Conservation (phyloP, 2,329 filamentous ascomycete species). For the Monilinia vaccinii-corymbosi region DNA sequence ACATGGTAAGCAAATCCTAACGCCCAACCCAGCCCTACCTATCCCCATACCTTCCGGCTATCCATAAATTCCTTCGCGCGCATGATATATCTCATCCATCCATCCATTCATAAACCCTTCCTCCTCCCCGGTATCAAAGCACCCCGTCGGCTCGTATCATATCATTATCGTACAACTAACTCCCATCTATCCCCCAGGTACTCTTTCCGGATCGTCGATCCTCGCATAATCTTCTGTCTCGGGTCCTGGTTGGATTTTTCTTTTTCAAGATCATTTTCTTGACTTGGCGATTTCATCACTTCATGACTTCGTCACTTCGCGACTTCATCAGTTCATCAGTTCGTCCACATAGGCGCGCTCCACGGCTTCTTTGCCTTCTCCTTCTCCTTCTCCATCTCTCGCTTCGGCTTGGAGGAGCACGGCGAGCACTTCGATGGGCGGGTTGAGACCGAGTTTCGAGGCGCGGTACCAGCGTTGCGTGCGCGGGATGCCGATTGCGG, state of each 20-base stretch:
- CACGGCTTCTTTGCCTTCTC: slow-evolving; percentile 40
- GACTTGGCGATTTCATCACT: too few species aligned
- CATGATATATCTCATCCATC: too few species aligned
- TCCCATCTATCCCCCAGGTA: too few species aligned
- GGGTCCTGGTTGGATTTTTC: too few species aligned
- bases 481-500: slow-evolving; percentile 76
- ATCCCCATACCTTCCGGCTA: not conserved
- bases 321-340: slow-evolving; percentile 34
- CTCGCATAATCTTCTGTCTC: not conserved
- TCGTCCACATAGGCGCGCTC: slow-evolving; percentile 71
- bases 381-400: slow-evolving; percentile 22
- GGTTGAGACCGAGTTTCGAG: slow-evolving; percentile 69
- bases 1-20: not conserved
- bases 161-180: not conserved
- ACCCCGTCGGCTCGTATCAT: not conserved
- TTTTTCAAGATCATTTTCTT: too few species aligned
- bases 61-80: not conserved
- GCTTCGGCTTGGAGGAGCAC: slow-evolving; percentile 67
- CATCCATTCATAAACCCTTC: not conserved
- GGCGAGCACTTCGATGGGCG: slow-evolving; percentile 82
- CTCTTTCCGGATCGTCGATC: not conserved
- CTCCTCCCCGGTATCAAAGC: not conserved
- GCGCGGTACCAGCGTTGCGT: slow-evolving; percentile 84
- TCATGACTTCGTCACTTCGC: too few species aligned
- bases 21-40: not conserved